Evolutionary conservation across 176 grass and related monocot species (phyloP).

Genomic region (Eremochloa ophiuroides): DNA sequence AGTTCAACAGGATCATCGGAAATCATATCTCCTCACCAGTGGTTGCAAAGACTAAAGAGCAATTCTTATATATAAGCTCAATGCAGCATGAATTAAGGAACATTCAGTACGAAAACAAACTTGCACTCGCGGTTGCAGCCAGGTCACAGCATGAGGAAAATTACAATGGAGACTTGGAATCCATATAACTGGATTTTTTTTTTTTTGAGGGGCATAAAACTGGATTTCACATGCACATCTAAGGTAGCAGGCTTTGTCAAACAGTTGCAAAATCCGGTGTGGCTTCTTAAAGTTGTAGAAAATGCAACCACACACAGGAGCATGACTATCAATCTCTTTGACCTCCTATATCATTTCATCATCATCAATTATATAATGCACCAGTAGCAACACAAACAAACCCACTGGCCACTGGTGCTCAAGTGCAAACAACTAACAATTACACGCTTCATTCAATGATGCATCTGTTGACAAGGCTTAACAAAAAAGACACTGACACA

Average conservation of each 20-base stretch:
- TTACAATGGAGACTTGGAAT: not conserved
- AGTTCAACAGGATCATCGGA: no score
- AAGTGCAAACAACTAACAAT: not conserved
- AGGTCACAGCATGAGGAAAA: not conserved
- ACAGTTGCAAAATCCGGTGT: not conserved
- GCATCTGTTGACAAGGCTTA: not conserved
- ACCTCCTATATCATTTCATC: not conserved
- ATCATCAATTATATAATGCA: not conserved
- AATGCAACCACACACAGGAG: not conserved
- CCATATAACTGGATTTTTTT: not conserved
- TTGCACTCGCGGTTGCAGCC: no score
- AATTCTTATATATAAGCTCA: not conserved
- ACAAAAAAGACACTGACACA: not conserved
- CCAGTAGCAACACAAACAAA: not conserved
- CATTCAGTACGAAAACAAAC: not conserved
- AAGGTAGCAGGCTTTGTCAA: not conserved
- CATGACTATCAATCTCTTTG: not conserved
- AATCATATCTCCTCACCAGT: not conserved
- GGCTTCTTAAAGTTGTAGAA: not conserved
- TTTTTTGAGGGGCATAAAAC: no score
- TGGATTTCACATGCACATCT: no score
- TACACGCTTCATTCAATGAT: not conserved
- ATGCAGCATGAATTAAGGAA: not conserved
- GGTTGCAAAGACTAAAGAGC: no score
- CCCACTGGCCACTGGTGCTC: not conserved